Base-by-base conservation (phyloP, 2,329 filamentous ascomycete species). In the Pseudocercospora cruenta region DNA sequence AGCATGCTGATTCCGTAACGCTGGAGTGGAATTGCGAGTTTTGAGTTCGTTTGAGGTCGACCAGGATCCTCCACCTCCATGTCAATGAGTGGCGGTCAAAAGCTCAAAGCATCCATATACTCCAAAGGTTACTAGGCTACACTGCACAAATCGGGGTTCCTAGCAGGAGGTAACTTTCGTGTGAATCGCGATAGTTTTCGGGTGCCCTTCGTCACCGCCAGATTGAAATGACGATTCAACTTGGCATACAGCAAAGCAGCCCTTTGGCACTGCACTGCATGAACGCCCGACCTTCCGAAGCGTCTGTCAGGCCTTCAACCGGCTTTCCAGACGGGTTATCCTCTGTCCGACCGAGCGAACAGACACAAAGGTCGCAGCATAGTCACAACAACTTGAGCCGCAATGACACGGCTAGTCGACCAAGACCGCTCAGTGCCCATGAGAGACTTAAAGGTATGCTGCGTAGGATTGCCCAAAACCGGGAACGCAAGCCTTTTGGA, bases 361-460 rank as follows among this genome's bases (percentile, higher is more conserved):
- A 60, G 39, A 47, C n/a, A 22, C 57, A 43, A 45, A 58, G 53
- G 26, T 26, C 51, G 26, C 51, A 31, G 51, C 51, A 55, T 19
- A 55, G 51, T 31, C 21, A 51, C 47, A 21, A 51, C 22, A 51
- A 51, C 47, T 9, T 51, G 47, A 51, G 47, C 21, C 47, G 47
- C 47, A 51, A 66, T 66, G 63, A 51, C 51, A 51, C 64, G 60
- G 21, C 54, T 58, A n/a, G 49, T 58, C 60, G 64, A 67, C 47
- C 43, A 55, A 26, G 65, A 64, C 58, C 26, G 63, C 43, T 62
- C 61, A 59, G 55, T 67, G 49, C 57, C 58, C 21, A 61, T 51
- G 60, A 61, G 59, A 60, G 62, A 43, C 8, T 54, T 54, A 33
- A 64, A 64, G 53, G 64, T 62, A 45, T 66, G 64, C 64, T 68